phyloP scores from a whole-genome alignment of 1,284 basidiomycete genomes.

The Apiotrichum akiyoshidainum region DNA sequence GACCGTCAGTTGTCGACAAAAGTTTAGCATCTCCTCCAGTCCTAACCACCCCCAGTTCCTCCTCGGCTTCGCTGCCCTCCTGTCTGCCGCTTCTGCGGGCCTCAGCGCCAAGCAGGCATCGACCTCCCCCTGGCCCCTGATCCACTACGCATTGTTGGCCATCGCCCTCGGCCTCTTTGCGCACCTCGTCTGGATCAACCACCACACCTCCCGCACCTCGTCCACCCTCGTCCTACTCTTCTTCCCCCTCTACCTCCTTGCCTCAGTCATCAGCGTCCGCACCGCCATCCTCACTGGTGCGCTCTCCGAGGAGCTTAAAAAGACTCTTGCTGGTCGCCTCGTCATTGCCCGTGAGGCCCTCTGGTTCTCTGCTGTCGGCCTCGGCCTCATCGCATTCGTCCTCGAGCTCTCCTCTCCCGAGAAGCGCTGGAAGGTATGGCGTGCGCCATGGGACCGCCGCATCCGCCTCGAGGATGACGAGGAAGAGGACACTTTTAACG shows the following conservation, averaged over 20 bases:
- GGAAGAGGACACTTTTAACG: constrained; percentile 41
- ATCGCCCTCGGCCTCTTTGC: constrained; percentile 35
- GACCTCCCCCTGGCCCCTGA: constrained; percentile 46
- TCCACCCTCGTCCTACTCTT: constrained; percentile 76
- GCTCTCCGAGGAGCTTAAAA: constrained; percentile 24
- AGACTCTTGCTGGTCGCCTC: constrained; percentile 29
- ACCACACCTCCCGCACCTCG: constrained; percentile 70
- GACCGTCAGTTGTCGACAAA: constrained; percentile 63
- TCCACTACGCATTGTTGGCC: constrained; percentile 26
- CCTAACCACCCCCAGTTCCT: constrained; percentile 44
- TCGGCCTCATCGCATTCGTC: constrained; percentile 61
- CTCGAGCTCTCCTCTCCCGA: constrained; percentile 74
- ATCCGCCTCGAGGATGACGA: constrained; percentile 40
- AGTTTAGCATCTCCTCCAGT: constrained; percentile 42
- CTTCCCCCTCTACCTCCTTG: constrained; percentile 69
- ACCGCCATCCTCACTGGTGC: constrained; percentile 54
- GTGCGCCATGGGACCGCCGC: constrained; percentile 23
- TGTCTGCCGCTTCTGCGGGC: constrained; percentile 59
- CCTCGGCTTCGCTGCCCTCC: constrained; percentile 44
- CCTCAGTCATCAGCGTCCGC: constrained; percentile 61
- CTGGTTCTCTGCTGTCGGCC: constrained; percentile 52
- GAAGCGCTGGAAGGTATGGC: constrained; percentile 34
- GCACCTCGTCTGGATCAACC: constrained; percentile 58
- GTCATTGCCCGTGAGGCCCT: constrained; percentile 37
- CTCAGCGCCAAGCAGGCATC: constrained; percentile 55